Evolutionary conservation across 208 protist genomes (phyloP), one percentile per base, ranked within the genome.

Genomic region (Acanthamoeba rhysodes): DNA sequence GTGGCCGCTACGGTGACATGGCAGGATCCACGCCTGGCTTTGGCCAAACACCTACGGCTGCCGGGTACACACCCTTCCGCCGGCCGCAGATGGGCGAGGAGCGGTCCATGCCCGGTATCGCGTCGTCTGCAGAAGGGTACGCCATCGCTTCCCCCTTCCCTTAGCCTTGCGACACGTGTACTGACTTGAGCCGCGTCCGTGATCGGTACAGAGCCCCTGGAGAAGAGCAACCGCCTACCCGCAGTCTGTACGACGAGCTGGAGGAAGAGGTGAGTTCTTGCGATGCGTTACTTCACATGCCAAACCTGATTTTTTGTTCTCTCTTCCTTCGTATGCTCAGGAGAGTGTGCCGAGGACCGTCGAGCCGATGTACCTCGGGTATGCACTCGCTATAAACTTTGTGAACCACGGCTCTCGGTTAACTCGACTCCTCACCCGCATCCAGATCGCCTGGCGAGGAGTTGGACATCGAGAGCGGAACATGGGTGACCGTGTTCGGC

Each of bases 401-500:
- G 22, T 70, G 64, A 32, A 70, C n/a, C 22, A 70, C 16, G 7
- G 7, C 6, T 24, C 64, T 70, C 8, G 8, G 6, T 20, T 70
- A 0, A 29, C 27, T 70, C 41, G n/a, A 6, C 10, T 50, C 45
- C n/a, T 50, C 45, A 50, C 8, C 41, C 41, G 41, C 41, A 45
- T 45, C 41, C 41, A 84, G 76, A 29, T 84, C 76, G 41, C 37
- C 76, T 53, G 76, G 37, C 8, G 76, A 84, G 41, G 76, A 55
- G 37, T 45, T 34, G 20, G 76, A 84, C 20, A 34, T 55, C 32
- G 76, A 84, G 45, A 84, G 76, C 45, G 84, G 84, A 24, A 90
- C 48, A 27, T 90, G 84, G 84, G 57, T 90, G n/a, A 90, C 84
- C 27, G 84, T 90, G 55, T 90, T 90, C 32, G 84, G 84, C n/a